Conservation (phyloP, 257 asterid species). For the Lycium barbarum region DNA sequence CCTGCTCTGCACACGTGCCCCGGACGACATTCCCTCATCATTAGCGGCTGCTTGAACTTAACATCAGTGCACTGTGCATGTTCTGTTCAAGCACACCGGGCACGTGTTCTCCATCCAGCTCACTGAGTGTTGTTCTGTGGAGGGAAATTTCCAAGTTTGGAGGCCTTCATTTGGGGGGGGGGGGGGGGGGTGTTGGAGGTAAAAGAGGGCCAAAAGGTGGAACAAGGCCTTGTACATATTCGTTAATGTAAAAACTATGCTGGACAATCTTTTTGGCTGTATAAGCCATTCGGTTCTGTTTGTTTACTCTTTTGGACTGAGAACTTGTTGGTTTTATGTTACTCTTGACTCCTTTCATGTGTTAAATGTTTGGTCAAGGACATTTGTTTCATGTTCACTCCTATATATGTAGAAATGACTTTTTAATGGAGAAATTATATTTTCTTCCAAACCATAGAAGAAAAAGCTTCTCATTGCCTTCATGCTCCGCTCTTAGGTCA, state of each 20-base stretch:
- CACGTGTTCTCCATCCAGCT: conserved; percentile 66
- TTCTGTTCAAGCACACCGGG: conserved; percentile 67
- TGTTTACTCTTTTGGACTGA: conserved; percentile 1
- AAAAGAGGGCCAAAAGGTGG: neutral
- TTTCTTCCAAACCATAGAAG: neutral
- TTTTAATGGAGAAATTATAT: neutral
- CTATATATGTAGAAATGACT: neutral
- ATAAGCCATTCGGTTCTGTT: conserved; percentile 13
- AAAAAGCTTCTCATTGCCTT: neutral
- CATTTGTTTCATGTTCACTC: neutral
- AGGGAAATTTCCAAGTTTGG: neutral
- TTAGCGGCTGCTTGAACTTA: conserved; percentile 87
- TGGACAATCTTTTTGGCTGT: conserved; percentile 9
- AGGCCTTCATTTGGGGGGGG: neutral
- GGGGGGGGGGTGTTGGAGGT: too few species aligned
- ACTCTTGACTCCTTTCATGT: neutral
- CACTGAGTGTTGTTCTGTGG: conserved; percentile 45
- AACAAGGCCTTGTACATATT: neutral
- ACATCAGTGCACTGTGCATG: conserved; percentile 93
- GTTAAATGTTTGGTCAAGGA: neutral
- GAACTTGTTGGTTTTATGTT: neutral
- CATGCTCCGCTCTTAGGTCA: neutral
- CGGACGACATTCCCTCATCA: conserved; percentile 81
- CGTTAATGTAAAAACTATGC: neutral
- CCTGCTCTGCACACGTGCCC: conserved; percentile 96